A percentile compares a stretch with the other conserved stretches of the same genome.
Conservation (phyloP, 345 rosid species). For the Theobroma cacao region DNA sequence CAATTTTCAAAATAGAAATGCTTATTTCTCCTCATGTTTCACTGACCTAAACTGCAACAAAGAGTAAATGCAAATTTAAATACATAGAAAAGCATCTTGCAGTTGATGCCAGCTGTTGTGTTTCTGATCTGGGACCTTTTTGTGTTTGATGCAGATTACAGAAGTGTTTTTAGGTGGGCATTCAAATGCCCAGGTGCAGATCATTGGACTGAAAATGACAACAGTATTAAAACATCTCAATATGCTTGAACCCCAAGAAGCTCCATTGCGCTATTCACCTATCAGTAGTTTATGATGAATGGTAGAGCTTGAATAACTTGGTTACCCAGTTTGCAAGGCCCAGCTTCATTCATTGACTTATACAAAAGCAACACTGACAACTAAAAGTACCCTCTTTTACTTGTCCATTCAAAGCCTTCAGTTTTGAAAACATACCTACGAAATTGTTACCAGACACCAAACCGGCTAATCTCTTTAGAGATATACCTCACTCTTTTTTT, state of each 20-base stretch:
- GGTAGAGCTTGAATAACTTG: neutral
- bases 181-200: neutral
- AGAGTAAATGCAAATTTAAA: neutral
- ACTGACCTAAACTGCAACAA: neutral
- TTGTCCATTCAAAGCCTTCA: slow-evolving; percentile 5
- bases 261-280: slow-evolving; percentile 1
- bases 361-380: neutral
- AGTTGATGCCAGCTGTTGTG: neutral
- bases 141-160: slow-evolving; percentile 6
- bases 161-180: slow-evolving; percentile 3
- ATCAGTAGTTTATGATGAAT: neutral
- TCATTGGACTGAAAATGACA: neutral
- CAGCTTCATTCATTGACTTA: neutral
- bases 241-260: neutral
- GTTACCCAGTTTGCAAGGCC: neutral
- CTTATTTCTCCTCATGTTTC: neutral
- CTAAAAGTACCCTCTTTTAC: neutral
- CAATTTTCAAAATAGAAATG: neutral
- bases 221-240: neutral
- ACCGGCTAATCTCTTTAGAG: neutral
- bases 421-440: neutral
- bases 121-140: neutral
- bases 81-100: neutral
- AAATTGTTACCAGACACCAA: neutral
- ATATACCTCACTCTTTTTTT: neutral